Conservation (phyloP, 2,329 filamentous ascomycete species). For the Venturia effusa region DNA sequence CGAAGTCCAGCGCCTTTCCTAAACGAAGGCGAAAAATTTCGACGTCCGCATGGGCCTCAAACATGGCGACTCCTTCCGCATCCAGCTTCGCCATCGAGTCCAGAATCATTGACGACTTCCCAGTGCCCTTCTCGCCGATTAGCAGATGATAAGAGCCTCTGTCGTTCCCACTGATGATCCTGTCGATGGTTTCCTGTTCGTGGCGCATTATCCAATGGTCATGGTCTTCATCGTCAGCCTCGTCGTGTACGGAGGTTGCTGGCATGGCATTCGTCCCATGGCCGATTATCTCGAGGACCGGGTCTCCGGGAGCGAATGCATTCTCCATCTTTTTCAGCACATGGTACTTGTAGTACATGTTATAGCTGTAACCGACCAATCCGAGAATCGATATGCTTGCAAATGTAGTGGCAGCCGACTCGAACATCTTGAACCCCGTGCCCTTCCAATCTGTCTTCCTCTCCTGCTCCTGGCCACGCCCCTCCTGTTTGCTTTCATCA, state of each 20-base stretch:
- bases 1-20: constrained; percentile 89
- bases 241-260: constrained; percentile 28
- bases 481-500: constrained; percentile 15
- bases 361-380: constrained; percentile 36
- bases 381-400: constrained; percentile 40
- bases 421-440: constrained; percentile 41
- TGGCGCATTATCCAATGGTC: constrained; percentile 74
- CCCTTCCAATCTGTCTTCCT: constrained; percentile 19
- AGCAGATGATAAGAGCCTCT: constrained; percentile 83
- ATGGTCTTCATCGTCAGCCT: constrained; percentile 42
- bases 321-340: constrained; percentile 88
- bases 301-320: constrained; percentile 86
- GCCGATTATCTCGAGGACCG: constrained; percentile 59
- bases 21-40: constrained; percentile 91
- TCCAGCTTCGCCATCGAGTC: constrained; percentile 91
- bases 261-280: constrained; percentile 15
- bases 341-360: constrained; percentile 66
- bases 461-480: background rate
- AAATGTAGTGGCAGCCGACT: constrained; percentile 38
- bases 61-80: constrained; percentile 84
- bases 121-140: constrained; percentile 90
- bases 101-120: constrained; percentile 93
- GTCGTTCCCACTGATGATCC: constrained; percentile 64
- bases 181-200: constrained; percentile 72
- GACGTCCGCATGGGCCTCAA: constrained; percentile 88